These are phyloP conservation scores for Fusarium sarcochroum DNA, from an alignment of 2,329 filamentous ascomycete genomes.

Conservation along the genomic window DNA sequence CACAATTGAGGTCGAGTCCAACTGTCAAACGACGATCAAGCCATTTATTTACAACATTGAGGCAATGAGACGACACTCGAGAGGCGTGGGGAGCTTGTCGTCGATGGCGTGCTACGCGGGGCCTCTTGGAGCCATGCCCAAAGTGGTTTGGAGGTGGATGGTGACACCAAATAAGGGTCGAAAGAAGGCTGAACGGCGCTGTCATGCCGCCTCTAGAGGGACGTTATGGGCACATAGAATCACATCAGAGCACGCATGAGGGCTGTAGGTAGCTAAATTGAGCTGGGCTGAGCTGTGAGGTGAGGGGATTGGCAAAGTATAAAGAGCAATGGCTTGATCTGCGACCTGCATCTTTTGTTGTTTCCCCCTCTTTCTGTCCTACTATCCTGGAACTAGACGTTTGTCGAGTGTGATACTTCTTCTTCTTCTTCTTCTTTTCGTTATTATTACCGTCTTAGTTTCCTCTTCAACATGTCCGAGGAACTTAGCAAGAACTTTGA, in stretches of 20 bases:
- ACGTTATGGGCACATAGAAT: not conserved
- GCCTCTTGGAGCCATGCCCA: slow-evolving; percentile 33
- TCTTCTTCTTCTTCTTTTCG: slow-evolving; percentile 44
- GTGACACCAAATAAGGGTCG: slow-evolving; percentile 21
- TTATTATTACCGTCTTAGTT: not conserved
- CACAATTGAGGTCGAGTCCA: slow-evolving; percentile 13
- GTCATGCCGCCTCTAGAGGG: too few species aligned
- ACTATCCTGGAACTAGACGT: slow-evolving; percentile 1
- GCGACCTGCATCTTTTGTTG: not conserved
- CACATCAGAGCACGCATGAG: not conserved
- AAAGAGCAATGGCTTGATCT: slow-evolving; percentile 41
- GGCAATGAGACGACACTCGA: slow-evolving; percentile 11
- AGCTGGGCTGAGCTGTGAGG: not conserved
- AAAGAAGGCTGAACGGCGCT: not conserved
- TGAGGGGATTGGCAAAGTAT: slow-evolving; percentile 37
- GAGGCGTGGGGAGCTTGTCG: slow-evolving; percentile 33
- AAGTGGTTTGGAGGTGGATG: slow-evolving; percentile 35
- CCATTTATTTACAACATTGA: not conserved
- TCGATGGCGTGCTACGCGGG: slow-evolving; percentile 44
- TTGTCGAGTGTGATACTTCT: slow-evolving; percentile 31
- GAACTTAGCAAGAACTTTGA: slow-evolving; percentile 77
- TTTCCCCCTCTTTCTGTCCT: slow-evolving; percentile 3
- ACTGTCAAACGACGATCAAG: slow-evolving; percentile 25
- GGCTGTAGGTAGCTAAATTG: not conserved
- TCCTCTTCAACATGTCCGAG: slow-evolving; percentile 50